Evolutionary conservation across 345 rosid genomes (phyloP).

Genomic region (Pugionium dolabratum): DNA sequence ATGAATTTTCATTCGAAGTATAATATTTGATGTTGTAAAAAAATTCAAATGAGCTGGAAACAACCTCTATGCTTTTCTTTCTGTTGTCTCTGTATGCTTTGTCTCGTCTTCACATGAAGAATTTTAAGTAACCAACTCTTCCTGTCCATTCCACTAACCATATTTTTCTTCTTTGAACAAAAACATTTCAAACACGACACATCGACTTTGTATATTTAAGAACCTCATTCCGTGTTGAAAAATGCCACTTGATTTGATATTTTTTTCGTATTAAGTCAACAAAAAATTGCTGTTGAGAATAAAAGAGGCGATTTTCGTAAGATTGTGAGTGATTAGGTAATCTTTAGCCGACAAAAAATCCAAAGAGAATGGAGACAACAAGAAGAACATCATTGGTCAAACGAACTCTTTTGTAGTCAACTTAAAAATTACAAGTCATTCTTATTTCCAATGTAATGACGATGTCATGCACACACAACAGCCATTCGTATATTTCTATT

Average conservation of each 20-base stretch:
- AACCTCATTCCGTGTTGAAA: constrained; percentile 31
- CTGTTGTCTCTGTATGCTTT: constrained; percentile 34
- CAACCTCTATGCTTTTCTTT: neutral
- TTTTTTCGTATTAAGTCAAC: constrained; percentile 32
- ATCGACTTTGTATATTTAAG: neutral
- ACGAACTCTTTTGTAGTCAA: constrained; percentile 27
- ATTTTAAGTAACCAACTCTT: constrained; percentile 37
- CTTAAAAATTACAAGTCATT: constrained; percentile 15
- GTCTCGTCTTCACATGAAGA: constrained; percentile 35
- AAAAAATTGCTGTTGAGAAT: constrained; percentile 22
- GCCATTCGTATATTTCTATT: no score
- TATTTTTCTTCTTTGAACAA: neutral
- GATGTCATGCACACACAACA: constrained; percentile 34
- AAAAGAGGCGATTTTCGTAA: constrained; percentile 13
- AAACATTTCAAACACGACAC: constrained; percentile 36
- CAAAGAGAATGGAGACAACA: constrained; percentile 37
- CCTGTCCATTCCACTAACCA: constrained; percentile 31
- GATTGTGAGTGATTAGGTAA: constrained; percentile 37
- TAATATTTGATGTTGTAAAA: no score
- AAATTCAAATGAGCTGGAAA: constrained; percentile 24
- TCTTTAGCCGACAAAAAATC: constrained; percentile 34
- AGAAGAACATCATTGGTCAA: constrained; percentile 34
- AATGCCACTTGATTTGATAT: constrained; percentile 3
- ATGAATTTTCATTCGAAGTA: no score
- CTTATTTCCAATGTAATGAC: constrained; percentile 24